Percentiles rank a stretch among this genome's conserved stretches.
Conservation (phyloP, 306 rosid species). For the Cucurbita pepo region DNA sequence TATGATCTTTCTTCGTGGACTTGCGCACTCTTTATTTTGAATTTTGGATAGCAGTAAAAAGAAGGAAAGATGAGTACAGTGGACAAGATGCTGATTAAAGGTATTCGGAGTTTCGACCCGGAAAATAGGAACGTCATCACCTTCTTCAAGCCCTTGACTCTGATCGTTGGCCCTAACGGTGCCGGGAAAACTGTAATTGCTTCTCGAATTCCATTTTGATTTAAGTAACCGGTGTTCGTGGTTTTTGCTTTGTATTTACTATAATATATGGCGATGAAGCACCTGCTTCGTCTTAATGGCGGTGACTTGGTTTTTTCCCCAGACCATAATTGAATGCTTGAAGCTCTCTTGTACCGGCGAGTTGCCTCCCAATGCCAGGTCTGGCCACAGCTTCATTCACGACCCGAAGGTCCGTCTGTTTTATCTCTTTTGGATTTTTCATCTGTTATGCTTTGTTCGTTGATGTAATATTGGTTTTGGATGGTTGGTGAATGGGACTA, state of each 20-base stretch:
- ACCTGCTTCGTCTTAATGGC: neutral
- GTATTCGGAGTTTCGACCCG: constrained; percentile 95
- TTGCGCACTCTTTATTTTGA: neutral
- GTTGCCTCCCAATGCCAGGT: constrained; percentile 91
- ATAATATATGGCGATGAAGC: neutral
- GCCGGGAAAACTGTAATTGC: constrained; percentile 69
- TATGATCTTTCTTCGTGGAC: neutral
- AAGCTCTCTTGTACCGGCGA: constrained; percentile 97
- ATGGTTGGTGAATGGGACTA: neutral
- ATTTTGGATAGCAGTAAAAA: neutral
- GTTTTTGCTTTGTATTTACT: neutral
- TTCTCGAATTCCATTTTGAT: neutral
- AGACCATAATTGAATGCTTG: constrained; percentile 89
- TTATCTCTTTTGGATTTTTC: neutral
- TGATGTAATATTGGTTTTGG: neutral
- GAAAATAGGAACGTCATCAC: constrained; percentile 87
- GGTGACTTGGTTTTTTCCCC: neutral
- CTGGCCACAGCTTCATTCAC: constrained; percentile 95
- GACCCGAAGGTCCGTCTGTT: constrained; percentile 65
- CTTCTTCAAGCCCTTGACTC: constrained; percentile 91
- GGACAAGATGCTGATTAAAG: constrained; percentile 89
- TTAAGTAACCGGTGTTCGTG: neutral
- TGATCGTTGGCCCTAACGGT: constrained; percentile 94
- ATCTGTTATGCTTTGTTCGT: neutral
- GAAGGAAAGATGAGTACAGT: constrained; percentile 64